Evolutionary conservation across 176 grass and related monocot species (phyloP).

Genomic region (Juncus inflexus): DNA sequence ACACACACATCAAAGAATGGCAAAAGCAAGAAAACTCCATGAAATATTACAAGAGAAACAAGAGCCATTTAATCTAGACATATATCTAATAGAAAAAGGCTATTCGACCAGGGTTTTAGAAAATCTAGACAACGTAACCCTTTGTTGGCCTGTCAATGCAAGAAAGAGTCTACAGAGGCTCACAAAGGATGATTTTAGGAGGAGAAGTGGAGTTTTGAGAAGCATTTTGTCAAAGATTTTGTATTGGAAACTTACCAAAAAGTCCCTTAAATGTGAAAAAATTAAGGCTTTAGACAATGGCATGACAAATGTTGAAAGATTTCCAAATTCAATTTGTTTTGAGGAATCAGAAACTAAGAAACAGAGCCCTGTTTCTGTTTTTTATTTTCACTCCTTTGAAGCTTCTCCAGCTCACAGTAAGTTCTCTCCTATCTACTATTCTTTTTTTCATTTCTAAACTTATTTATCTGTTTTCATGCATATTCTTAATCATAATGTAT

Average conservation of each 20-base stretch:
- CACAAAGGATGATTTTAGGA: not conserved
- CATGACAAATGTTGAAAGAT: constrained; percentile 9
- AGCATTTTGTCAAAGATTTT: constrained; percentile 9
- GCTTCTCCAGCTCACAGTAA: constrained; percentile 12
- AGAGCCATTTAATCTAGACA: constrained; percentile 23
- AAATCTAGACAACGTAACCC: not conserved
- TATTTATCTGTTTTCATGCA: not conserved
- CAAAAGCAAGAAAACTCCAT: constrained; percentile 19
- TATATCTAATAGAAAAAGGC: constrained; percentile 19
- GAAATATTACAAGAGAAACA: constrained; percentile 24
- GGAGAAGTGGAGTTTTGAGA: not conserved
- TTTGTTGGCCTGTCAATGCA: constrained; percentile 16
- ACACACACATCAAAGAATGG: constrained; percentile 9
- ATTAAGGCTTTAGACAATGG: constrained; percentile 5
- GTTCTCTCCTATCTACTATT: not conserved
- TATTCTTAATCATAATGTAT: too few species aligned
- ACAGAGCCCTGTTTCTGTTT: constrained; percentile 24
- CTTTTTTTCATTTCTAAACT: not conserved
- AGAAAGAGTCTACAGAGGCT: not conserved
- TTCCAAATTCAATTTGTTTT: constrained; percentile 6
- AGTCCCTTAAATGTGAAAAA: constrained; percentile 11
- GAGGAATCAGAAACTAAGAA: constrained; percentile 28
- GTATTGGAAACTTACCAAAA: constrained; percentile 12
- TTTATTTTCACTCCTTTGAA: constrained; percentile 3
- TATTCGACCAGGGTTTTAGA: constrained; percentile 24